Evolutionary conservation across 345 rosid species (phyloP).

Genomic region (Syzygium grande): DNA sequence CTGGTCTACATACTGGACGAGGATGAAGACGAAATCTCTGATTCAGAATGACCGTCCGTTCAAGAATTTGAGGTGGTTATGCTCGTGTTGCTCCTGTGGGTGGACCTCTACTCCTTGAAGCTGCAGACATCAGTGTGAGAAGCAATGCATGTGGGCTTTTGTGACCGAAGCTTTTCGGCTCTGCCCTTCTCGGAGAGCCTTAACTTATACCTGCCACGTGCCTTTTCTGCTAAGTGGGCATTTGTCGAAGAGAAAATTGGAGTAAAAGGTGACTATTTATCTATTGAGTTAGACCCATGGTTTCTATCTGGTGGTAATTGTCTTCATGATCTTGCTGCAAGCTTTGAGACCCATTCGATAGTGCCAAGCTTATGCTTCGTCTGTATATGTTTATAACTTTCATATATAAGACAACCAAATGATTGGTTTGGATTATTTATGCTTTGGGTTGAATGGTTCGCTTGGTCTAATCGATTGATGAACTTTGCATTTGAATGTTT

Average conservation of each 20-base stretch:
- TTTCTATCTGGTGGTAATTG: not conserved
- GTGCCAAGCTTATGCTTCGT: not conserved
- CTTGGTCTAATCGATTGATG: not conserved
- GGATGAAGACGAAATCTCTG: not conserved
- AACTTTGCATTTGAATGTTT: not conserved
- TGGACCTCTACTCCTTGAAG: not conserved
- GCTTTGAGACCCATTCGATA: not conserved
- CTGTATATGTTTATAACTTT: not conserved
- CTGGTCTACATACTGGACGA: not conserved
- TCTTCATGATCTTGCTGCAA: not conserved
- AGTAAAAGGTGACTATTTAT: not conserved
- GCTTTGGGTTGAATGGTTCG: not conserved
- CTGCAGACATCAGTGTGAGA: not conserved
- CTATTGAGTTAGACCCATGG: not conserved
- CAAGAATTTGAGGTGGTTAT: not conserved
- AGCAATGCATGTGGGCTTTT: not conserved
- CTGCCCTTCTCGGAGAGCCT: not conserved
- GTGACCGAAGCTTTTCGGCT: not conserved
- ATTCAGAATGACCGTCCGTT: not conserved
- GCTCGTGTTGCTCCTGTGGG: not conserved
- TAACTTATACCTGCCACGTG: not conserved
- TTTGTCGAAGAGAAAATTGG: not conserved
- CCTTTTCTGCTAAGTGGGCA: not conserved
- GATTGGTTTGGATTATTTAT: not conserved
- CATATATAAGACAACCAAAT: not conserved